Percentiles rank a stretch among this genome's conserved stretches.
phyloP scores from a whole-genome alignment of 768 basidiomycete species.

The Polyporus arcularius region DNA sequence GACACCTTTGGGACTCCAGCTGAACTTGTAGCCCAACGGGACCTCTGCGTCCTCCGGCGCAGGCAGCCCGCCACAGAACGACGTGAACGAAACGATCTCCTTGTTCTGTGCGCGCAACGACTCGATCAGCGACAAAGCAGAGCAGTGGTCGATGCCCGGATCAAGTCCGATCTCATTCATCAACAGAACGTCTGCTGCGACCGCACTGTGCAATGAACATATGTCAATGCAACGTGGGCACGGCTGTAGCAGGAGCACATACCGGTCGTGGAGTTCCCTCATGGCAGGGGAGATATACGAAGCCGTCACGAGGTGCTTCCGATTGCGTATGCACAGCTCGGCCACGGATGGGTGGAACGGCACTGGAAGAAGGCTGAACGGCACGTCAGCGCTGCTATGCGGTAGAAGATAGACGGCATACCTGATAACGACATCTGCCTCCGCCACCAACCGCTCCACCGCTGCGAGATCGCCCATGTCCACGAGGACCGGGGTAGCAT shows the following conservation, averaged over 20 bases:
- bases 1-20: slow-evolving; percentile 91
- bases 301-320: slow-evolving; percentile 84
- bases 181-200: slow-evolving; percentile 63
- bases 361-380: slow-evolving; percentile 73
- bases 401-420: too few species aligned
- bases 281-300: slow-evolving; percentile 87
- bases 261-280: slow-evolving; percentile 64
- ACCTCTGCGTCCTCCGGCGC: slow-evolving; percentile 64
- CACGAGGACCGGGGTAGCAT: slow-evolving; percentile 57
- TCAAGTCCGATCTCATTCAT: slow-evolving; percentile 91
- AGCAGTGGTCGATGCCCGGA: slow-evolving; percentile 89
- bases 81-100: slow-evolving; percentile 70
- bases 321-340: slow-evolving; percentile 64
- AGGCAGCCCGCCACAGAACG: slow-evolving; percentile 93
- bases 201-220: slow-evolving; percentile 46
- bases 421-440: slow-evolving; percentile 86
- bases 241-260: slow-evolving; percentile 20
- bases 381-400: not conserved
- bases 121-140: slow-evolving; percentile 71
- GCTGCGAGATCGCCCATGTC: slow-evolving; percentile 55
- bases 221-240: not conserved
- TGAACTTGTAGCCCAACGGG: slow-evolving; percentile 89
- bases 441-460: slow-evolving; percentile 53
- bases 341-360: slow-evolving; percentile 73
- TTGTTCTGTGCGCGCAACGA: slow-evolving; percentile 53